Evolutionary conservation across 2,329 filamentous ascomycete species (phyloP).

Genomic region (Phyllosticta citriasiana): DNA sequence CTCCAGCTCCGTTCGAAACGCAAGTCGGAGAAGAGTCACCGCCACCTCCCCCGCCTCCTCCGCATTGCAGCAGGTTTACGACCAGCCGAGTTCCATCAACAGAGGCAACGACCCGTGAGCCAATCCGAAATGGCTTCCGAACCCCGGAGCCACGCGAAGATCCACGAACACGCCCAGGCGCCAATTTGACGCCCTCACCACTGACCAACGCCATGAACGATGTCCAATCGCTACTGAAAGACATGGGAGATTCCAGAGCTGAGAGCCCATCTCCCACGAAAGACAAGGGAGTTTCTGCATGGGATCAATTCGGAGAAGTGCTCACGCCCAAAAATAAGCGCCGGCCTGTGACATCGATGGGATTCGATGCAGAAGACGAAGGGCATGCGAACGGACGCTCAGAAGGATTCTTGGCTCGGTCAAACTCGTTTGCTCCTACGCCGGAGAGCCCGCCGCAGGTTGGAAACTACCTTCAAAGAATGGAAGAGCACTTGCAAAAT

Average conservation of each 20-base stretch:
- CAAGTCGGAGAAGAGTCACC: conserved; percentile 52
- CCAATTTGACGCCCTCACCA: conserved; percentile 68
- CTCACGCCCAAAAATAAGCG: conserved; percentile 31
- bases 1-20: conserved; percentile 16
- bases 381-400: conserved; percentile 27
- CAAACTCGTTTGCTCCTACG: conserved; percentile 17
- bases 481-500: conserved; percentile 71
- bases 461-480: conserved; percentile 79
- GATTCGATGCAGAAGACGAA: conserved; percentile 49
- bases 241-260: conserved; percentile 57
- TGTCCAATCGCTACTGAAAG: conserved; percentile 89
- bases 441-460: conserved; percentile 59
- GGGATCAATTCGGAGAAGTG: conserved; percentile 62
- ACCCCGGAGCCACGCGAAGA: conserved; percentile 54
- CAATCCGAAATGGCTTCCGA: conserved; percentile 32
- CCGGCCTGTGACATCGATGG: conserved; percentile 61
- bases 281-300: conserved; percentile 64
- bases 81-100: conserved; percentile 23
- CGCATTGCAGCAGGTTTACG: conserved; percentile 46
- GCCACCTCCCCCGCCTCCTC: conserved; percentile 76
- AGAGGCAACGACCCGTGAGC: conserved; percentile 13
- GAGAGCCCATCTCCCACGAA: conserved; percentile 42
- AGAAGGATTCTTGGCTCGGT: neutral
- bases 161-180: conserved; percentile 14
- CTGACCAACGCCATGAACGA: conserved; percentile 94